Percentiles rank a stretch among this genome's conserved stretches.
phyloP scores from a whole-genome alignment of 176 grass and related monocot species.

The Zea luxurians region DNA sequence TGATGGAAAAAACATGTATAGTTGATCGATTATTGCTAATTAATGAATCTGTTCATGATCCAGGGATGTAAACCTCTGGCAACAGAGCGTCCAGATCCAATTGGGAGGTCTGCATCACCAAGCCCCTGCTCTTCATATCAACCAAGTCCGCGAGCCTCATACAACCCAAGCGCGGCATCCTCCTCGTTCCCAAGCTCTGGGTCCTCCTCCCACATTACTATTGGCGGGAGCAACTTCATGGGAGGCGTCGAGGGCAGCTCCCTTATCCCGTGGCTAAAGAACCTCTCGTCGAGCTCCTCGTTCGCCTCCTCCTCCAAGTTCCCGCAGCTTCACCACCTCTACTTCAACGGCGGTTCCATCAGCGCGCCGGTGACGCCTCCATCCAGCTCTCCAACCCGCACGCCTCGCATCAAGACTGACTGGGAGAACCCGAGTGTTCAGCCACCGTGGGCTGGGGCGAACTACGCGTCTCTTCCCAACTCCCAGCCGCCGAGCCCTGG shows the following conservation, averaged over 20 bases:
- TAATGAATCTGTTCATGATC: conserved; percentile 23
- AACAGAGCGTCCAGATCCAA: conserved; percentile 40
- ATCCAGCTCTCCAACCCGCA: conserved; percentile 68
- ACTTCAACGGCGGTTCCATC: conserved; percentile 69
- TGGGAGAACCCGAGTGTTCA: conserved; percentile 59
- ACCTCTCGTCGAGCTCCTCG: conserved; percentile 55
- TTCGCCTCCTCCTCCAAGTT: conserved; percentile 62
- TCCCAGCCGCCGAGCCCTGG: conserved; percentile 67
- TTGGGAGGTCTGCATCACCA: conserved; percentile 55
- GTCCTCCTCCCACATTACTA: conserved; percentile 61
- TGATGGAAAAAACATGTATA: background rate
- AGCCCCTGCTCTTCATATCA: conserved; percentile 86
- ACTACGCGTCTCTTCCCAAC: conserved; percentile 76
- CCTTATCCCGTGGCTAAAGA: conserved; percentile 77
- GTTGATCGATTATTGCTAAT: background rate
- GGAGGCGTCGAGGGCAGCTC: conserved; percentile 57
- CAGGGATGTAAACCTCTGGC: conserved; percentile 66
- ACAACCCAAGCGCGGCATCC: conserved; percentile 68
- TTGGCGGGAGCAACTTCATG: conserved; percentile 47
- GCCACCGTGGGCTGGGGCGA: conserved; percentile 62
- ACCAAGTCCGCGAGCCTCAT: conserved; percentile 61
- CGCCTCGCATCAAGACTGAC: conserved; percentile 54
- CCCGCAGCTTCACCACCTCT: conserved; percentile 67
- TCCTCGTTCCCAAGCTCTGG: conserved; percentile 76
- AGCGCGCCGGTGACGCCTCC: conserved; percentile 91